phyloP scores from a whole-genome alignment of 2,329 filamentous ascomycete species.

The Cercospora citrullina region DNA sequence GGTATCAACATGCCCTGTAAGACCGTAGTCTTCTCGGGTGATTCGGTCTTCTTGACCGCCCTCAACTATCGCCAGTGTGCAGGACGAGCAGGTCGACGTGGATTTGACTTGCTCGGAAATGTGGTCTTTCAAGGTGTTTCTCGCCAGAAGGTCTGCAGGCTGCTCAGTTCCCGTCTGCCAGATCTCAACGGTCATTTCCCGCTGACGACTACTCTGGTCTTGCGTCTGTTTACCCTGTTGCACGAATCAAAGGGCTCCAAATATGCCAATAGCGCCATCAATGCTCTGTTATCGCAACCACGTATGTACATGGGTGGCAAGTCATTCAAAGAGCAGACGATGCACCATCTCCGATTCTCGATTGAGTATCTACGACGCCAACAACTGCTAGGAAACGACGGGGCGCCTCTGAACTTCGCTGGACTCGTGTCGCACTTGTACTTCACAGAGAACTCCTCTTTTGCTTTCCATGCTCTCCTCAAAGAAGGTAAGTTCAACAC shows the following conservation, averaged over 20 bases:
- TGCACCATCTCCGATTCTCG: constrained; percentile 77
- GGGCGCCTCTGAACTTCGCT: constrained; percentile 70
- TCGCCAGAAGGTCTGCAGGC: constrained; percentile 61
- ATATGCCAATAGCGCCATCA: constrained; percentile 63
- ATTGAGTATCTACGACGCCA: constrained; percentile 76
- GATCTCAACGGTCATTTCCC: constrained; percentile 77
- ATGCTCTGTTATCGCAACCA: constrained; percentile 68
- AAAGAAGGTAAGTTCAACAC: constrained; percentile 53
- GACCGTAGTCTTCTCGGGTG: constrained; percentile 74
- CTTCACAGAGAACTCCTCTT: constrained; percentile 72
- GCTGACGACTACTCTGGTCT: constrained; percentile 69
- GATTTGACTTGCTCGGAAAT: constrained; percentile 78
- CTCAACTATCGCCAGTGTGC: constrained; percentile 76
- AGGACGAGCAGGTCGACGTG: constrained; percentile 75
- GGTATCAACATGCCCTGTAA: constrained; percentile 86
- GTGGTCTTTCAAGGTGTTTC: constrained; percentile 73
- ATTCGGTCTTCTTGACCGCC: constrained; percentile 70
- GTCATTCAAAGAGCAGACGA: constrained; percentile 65
- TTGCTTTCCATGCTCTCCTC: constrained; percentile 74
- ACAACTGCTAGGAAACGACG: constrained; percentile 60
- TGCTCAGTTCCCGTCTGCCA: constrained; percentile 72
- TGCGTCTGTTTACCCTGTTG: constrained; percentile 67
- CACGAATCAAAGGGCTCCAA: constrained; percentile 64
- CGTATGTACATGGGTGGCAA: constrained; percentile 70
- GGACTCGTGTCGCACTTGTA: constrained; percentile 71